These are phyloP conservation scores for Penicillium brevicompactum DNA, from an alignment of 2,329 filamentous ascomycete species.

Conservation along the genomic window DNA sequence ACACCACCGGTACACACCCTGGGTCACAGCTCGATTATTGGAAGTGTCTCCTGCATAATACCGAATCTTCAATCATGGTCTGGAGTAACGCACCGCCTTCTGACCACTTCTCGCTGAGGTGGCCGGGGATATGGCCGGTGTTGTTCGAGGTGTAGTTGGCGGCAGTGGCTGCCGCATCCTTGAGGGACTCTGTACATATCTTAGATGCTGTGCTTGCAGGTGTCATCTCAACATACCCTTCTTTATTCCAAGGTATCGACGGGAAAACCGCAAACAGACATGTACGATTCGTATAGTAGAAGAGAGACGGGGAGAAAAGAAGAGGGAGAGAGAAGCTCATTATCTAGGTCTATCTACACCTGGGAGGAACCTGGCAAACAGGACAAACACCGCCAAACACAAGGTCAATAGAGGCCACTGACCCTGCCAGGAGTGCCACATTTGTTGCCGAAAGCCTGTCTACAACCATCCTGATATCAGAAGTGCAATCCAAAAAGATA, in stretches of 20 bases:
- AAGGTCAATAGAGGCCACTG: slow-evolving; percentile 2
- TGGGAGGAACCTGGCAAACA: no score
- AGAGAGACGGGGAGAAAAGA: no score
- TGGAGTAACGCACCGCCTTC: slow-evolving; percentile 69
- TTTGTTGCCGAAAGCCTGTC: not conserved
- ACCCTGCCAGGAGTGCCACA: slow-evolving; percentile 1
- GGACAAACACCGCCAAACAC: no score
- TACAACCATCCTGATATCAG: not conserved
- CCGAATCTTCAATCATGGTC: slow-evolving; percentile 76
- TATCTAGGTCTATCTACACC: no score
- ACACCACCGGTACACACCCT: slow-evolving; percentile 70
- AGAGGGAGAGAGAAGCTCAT: no score
- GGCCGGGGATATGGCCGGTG: slow-evolving; percentile 14
- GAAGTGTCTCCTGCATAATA: slow-evolving; percentile 71
- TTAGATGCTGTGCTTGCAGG: not conserved
- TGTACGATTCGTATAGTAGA: no score
- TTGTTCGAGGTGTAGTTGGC: slow-evolving; percentile 1
- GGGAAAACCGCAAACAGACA: no score
- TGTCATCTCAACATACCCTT: not conserved
- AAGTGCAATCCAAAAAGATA: no score
- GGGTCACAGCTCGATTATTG: slow-evolving; percentile 68
- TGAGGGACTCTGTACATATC: slow-evolving; percentile 4
- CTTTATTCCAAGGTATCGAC: not conserved
- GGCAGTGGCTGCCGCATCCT: slow-evolving; percentile 2
- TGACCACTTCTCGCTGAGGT: slow-evolving; percentile 49